phyloP scores from a whole-genome alignment of 2,329 filamentous ascomycete species.

The Mariannaea elegans region DNA sequence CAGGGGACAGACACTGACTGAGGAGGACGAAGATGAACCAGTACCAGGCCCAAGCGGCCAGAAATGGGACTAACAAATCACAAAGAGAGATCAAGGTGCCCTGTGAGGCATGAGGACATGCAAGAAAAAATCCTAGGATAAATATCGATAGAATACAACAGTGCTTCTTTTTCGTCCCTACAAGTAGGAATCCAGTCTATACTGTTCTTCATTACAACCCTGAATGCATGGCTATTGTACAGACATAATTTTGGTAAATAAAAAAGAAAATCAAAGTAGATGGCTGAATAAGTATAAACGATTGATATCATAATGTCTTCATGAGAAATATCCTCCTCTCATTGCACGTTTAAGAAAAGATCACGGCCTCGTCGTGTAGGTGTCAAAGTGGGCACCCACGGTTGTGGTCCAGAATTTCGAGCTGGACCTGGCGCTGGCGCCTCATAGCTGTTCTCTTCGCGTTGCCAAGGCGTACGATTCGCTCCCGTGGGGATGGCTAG shows the following conservation, averaged over 20 bases:
- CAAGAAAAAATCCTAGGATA: conserved; percentile 33
- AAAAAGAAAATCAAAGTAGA: conserved; percentile 14
- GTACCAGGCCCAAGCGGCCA: conserved; percentile 16
- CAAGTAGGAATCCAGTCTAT: conserved; percentile 30
- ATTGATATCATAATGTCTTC: conserved; percentile 12
- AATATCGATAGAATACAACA: conserved; percentile 37
- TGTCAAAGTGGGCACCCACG: conserved; percentile 66
- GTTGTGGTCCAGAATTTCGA: conserved; percentile 30
- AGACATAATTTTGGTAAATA: conserved; percentile 24
- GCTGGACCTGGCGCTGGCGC: not conserved
- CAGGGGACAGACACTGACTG: conserved; percentile 48
- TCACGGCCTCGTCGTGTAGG: conserved; percentile 73
- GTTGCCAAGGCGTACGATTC: conserved; percentile 25
- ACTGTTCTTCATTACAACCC: conserved; percentile 34
- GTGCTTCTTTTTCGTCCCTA: conserved; percentile 23
- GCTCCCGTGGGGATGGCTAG: conserved; percentile 49
- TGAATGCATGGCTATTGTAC: conserved; percentile 36
- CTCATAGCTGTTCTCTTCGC: conserved; percentile 15
- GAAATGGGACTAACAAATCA: conserved; percentile 13
- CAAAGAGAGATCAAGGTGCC: not conserved
- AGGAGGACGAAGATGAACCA: conserved; percentile 43
- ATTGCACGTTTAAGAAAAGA: conserved; percentile 67
- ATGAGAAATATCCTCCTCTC: conserved; percentile 1
- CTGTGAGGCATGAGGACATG: not conserved
- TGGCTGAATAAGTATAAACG: conserved; percentile 9